Evolutionary conservation across 169 alveolate species (phyloP).

Genomic region (Toxoplasma gondii): DNA sequence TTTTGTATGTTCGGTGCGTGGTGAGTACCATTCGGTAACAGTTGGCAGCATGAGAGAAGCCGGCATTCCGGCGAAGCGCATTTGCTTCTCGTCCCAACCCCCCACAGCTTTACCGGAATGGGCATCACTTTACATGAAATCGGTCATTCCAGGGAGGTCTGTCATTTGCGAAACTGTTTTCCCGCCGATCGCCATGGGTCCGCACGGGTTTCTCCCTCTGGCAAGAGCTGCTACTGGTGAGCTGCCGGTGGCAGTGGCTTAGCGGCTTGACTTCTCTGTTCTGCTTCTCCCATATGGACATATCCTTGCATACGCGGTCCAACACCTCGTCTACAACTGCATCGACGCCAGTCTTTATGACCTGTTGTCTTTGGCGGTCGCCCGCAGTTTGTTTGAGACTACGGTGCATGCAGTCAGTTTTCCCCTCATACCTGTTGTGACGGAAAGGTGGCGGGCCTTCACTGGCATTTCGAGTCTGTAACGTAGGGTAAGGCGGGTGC

Average conservation of each 20-base stretch:
- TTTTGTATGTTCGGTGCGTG: no score
- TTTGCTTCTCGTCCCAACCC: no score
- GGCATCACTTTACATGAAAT: slow-evolving; percentile 7
- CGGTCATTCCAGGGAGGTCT: slow-evolving; percentile 62
- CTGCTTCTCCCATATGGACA: slow-evolving; percentile 28
- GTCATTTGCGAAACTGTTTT: not conserved
- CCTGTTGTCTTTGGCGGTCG: slow-evolving; percentile 12
- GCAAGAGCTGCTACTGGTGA: not conserved
- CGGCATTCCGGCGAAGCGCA: no score
- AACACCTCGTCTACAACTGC: slow-evolving; percentile 12
- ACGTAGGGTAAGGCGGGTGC: not conserved
- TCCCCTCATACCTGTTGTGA: slow-evolving; percentile 13
- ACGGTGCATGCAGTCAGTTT: not conserved
- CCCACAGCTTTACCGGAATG: not conserved
- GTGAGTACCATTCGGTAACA: no score
- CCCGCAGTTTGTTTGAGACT: slow-evolving; percentile 21
- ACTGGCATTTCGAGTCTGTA: not conserved
- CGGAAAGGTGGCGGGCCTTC: not conserved
- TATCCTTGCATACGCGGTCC: slow-evolving; percentile 27
- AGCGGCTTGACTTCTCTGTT: not conserved
- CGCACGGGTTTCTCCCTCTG: not conserved
- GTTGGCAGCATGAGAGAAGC: no score
- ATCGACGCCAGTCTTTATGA: not conserved
- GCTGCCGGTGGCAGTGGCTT: not conserved
- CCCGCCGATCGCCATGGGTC: slow-evolving; percentile 12